phyloP scores from a whole-genome alignment of 352 stramenopile genomes.

The Globisporangium irregulare region DNA sequence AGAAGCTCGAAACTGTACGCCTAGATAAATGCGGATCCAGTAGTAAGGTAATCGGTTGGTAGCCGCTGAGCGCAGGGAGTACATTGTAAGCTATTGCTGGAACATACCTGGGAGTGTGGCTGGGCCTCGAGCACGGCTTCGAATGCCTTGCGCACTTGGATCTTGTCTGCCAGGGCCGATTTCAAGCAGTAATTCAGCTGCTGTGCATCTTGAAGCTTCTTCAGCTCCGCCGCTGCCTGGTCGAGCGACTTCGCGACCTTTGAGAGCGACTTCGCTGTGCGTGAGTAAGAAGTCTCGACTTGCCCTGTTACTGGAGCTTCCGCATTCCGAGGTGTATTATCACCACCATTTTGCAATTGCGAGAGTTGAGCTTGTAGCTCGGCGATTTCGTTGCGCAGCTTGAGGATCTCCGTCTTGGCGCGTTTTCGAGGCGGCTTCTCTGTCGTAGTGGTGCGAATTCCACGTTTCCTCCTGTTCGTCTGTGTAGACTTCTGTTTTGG shows the following conservation, averaged over 20 bases:
- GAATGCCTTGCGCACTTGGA: not conserved
- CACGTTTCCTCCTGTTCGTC: not conserved
- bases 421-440: not conserved
- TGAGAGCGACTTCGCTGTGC: no score
- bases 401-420: slow-evolving; percentile 3
- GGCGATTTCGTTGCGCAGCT: not conserved
- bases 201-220: not conserved
- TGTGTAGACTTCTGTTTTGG: not conserved
- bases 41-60: no score
- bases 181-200: not conserved
- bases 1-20: no score
- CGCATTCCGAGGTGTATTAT: not conserved
- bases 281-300: not conserved
- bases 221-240: not conserved
- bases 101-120: no score
- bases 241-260: no score
- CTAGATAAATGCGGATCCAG: no score
- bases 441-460: not conserved
- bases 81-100: no score
- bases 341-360: not conserved
- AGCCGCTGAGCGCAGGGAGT: no score
- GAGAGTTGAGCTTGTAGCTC: not conserved
- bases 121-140: not conserved
- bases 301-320: no score
- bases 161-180: not conserved